Percentiles rank a stretch among this genome's conserved stretches.
Evolutionary conservation across 2,329 filamentous ascomycete species (phyloP).

Genomic region (Penicillium oxalicum): DNA sequence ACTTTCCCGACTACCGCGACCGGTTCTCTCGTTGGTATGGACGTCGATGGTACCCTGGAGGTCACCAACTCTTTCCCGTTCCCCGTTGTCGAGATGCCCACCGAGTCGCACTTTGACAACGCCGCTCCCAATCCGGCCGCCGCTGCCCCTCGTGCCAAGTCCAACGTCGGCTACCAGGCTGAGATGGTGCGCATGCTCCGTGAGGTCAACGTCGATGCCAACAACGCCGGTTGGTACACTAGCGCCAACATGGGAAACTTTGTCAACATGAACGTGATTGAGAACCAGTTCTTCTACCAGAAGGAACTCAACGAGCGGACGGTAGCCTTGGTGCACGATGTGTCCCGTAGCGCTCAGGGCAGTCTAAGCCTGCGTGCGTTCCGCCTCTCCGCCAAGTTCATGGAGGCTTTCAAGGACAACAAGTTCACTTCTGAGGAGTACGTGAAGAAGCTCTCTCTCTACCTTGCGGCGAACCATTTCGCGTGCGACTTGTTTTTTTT

Average conservation of each 20-base stretch:
- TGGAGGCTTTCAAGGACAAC: constrained; percentile 88
- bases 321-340: constrained; percentile 87
- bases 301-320: constrained; percentile 81
- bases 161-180: constrained; percentile 79
- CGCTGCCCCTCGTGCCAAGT: constrained; percentile 85
- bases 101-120: constrained; percentile 65
- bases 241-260: constrained; percentile 99
- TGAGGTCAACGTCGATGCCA: constrained; percentile 97
- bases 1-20: constrained; percentile 84
- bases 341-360: constrained; percentile 89
- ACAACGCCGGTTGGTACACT: constrained; percentile 97
- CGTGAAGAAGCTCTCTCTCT: constrained; percentile 26
- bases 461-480: too few species aligned
- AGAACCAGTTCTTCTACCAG: constrained; percentile 98
- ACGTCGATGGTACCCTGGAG: constrained; percentile 72
- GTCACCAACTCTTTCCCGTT: constrained; percentile 95
- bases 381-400: constrained; percentile 79
- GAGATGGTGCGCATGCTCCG: constrained; percentile 97
- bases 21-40: constrained; percentile 89
- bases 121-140: constrained; percentile 68
- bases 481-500: background rate
- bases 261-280: constrained; percentile 86
- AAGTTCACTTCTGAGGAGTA: constrained; percentile 97
- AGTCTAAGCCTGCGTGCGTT: constrained; percentile 85
- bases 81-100: constrained; percentile 69